These are phyloP conservation scores for Conidiobolus coronatus DNA, from an alignment of 371 early-diverging fungal species.

Conservation along the genomic window DNA sequence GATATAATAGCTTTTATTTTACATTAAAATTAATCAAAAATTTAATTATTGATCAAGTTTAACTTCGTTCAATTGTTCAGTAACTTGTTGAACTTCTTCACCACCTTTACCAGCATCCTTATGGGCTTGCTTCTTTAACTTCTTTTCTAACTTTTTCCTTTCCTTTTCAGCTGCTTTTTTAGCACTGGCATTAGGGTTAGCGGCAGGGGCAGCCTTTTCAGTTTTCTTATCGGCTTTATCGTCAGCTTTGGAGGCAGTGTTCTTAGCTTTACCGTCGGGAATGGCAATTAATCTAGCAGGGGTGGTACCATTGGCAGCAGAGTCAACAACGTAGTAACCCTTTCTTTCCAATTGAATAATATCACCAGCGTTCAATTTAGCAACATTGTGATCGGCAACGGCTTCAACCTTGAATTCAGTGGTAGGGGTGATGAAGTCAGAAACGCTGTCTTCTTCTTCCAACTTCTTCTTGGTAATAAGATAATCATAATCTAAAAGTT, in stretches of 20 bases:
- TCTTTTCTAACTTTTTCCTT: constrained; percentile 11
- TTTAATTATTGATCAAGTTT: too few relatives aligned
- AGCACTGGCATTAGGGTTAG: constrained; percentile 6
- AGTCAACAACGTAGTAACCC: constrained; percentile 90
- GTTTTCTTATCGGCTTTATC: constrained; percentile 1
- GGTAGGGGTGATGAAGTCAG: constrained; percentile 67
- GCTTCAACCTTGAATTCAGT: constrained; percentile 52
- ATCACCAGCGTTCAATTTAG: constrained; percentile 32
- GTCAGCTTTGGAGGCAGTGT: constrained; percentile 51
- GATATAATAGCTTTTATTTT: too few relatives aligned
- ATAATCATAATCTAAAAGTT: constrained; percentile 81
- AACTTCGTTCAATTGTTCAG: too few relatives aligned
- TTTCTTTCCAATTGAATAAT: constrained; percentile 97
- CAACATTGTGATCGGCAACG: constrained; percentile 49
- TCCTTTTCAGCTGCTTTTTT: constrained; percentile 7
- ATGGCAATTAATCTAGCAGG: constrained; percentile 58
- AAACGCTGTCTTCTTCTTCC: constrained; percentile 77
- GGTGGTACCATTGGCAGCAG: constrained; percentile 15
- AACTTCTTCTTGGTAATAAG: constrained; percentile 94
- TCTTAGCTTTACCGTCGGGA: constrained; percentile 81
- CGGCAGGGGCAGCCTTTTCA: constrained; percentile 9
- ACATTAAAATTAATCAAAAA: too few relatives aligned
- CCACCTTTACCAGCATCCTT: constrained; percentile 1
- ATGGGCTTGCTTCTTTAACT: constrained; percentile 5
- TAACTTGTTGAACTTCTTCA: neutral